Evolutionary conservation across 169 alveolate species (phyloP), one percentile per base, ranked within the genome.

Genomic region (Sarcocystis neurona): DNA sequence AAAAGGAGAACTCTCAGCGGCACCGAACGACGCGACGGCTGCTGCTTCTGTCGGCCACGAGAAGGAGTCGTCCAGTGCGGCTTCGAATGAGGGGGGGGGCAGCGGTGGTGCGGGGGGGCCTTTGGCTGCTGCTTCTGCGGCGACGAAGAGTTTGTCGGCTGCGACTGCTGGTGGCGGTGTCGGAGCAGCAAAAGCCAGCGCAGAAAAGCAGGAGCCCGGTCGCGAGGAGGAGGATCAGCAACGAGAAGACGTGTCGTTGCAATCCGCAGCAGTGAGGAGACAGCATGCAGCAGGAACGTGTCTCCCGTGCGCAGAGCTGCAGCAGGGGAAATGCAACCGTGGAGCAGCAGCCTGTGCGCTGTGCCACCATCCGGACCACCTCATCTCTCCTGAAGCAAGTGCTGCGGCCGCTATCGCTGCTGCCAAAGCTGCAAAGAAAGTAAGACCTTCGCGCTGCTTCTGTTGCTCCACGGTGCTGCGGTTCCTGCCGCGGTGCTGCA

Each of bases 231-330:
- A 63, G 43, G 37, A 4, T 6, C 30, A 27, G 70, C 15, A 15
- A 6, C 46, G 43, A 37, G 12, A n/a, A 2, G 70, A 5, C 43
- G 32, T 30, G 44, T 2, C 75, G 5, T 15, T 41, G 75, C 75
- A 30, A 43, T 63, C 75, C 8, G 44, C 75, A 15, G n/a, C 32
- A 27, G 87, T 79, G n/a, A 47, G 23, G 15, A 79, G 58, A 50
- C 87, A 79, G 47, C 87, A 79, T 50, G n/a, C 37, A 30, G 87
- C 87, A 8, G 87, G 87, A 12, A 79, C 87, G 37, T 79, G 87
- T 32, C 87, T 79, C 32, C 74, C 72, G 5, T 79, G 87, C 56
- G 5, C 72, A 12, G 87, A 79, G n/a, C 30, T n/a, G 30, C n/a
- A 43, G 48, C 48, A 53, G 68, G 47, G 27, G 15, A 27, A 48